Conservation (phyloP, 176 grass and related monocot genomes). For the Elymus sibiricus region DNA sequence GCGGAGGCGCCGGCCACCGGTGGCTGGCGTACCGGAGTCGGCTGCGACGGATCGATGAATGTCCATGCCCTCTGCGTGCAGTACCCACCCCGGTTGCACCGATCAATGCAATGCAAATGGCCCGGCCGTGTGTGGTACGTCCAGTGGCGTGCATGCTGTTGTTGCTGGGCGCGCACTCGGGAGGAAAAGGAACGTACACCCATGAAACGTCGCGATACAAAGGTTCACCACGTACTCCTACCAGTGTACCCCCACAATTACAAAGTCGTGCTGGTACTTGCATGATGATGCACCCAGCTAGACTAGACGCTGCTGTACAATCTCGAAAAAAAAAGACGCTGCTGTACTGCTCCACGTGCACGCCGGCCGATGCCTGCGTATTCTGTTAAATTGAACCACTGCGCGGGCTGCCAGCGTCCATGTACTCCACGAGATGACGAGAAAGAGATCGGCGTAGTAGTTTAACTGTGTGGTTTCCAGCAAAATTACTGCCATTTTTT, state of each 20-base stretch:
- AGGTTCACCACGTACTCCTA: neutral
- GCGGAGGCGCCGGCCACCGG: no score
- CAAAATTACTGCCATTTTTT: neutral
- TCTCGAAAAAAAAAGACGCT: no score
- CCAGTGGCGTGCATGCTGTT: neutral
- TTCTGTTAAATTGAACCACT: neutral
- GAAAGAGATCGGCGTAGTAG: no score
- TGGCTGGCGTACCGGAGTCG: neutral
- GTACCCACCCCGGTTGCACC: neutral
- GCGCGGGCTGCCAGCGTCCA: no score
- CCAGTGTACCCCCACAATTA: neutral
- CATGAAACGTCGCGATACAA: constrained; percentile 9
- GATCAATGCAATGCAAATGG: neutral
- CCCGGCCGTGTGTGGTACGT: no score
- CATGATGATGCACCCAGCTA: constrained; percentile 5
- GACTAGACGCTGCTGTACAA: constrained; percentile 38
- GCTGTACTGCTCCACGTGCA: constrained; percentile 12
- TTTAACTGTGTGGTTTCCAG: neutral
- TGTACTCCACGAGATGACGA: no score
- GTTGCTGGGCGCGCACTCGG: neutral
- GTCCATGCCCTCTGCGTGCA: neutral
- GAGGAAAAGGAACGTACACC: neutral
- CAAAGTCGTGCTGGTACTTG: neutral
- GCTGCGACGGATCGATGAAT: constrained; percentile 6
- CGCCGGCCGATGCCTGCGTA: no score